These are phyloP conservation scores for Cladophialophora chaetospira DNA, from an alignment of 2,329 filamentous ascomycete genomes.

Conservation along the genomic window DNA sequence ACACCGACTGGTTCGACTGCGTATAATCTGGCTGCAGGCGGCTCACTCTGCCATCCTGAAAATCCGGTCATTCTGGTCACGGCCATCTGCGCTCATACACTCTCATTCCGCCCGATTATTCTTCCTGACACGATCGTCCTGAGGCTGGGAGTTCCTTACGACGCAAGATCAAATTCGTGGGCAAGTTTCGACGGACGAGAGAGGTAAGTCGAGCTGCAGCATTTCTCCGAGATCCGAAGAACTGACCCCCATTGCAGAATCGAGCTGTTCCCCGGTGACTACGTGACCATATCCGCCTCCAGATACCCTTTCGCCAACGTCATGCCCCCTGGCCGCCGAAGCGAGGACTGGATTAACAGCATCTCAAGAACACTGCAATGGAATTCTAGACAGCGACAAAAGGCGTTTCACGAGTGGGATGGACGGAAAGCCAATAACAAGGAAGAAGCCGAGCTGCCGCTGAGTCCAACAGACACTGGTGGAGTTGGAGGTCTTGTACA, in stretches of 20 bases:
- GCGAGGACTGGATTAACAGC: constrained; percentile 54
- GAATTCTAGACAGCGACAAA: constrained; percentile 53
- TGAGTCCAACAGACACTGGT: background rate
- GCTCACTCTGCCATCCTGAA: constrained; percentile 90
- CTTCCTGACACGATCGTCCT: constrained; percentile 94
- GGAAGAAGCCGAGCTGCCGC: constrained; percentile 2
- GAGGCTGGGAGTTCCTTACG: constrained; percentile 90
- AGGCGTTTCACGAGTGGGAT: constrained; percentile 40
- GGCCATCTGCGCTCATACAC: constrained; percentile 89
- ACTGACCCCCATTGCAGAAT: constrained; percentile 39
- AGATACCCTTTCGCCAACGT: constrained; percentile 56
- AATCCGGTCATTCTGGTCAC: constrained; percentile 95
- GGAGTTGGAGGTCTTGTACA: background rate
- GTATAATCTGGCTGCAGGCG: constrained; percentile 94
- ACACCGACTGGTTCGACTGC: constrained; percentile 94
- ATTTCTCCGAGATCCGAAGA: background rate
- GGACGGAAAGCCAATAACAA: constrained; percentile 4
- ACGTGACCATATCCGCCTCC: constrained; percentile 55
- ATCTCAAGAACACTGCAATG: constrained; percentile 55
- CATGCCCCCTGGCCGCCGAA: constrained; percentile 45
- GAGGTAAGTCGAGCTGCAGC: constrained; percentile 50
- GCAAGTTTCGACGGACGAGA: constrained; percentile 97
- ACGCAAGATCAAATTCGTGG: constrained; percentile 86
- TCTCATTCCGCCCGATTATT: constrained; percentile 95
- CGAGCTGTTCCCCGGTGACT: constrained; percentile 53